phyloP scores from a whole-genome alignment of 768 basidiomycete species.

The Suillus placidus region DNA sequence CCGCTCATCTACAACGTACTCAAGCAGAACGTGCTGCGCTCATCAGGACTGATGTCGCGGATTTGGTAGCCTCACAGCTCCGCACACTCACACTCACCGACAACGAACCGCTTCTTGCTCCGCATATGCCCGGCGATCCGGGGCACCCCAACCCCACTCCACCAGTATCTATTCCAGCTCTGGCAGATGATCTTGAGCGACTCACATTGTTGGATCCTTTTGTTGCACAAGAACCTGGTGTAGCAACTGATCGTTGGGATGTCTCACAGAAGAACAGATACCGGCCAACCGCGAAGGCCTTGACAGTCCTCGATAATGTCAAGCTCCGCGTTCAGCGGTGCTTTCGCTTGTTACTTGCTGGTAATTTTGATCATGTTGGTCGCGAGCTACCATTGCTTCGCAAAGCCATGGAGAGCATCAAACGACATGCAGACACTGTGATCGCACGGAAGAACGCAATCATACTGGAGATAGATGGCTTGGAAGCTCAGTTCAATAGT shows the following conservation, averaged over 20 bases:
- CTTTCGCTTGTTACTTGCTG: not conserved
- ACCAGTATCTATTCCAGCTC: no score
- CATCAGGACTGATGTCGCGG: no score
- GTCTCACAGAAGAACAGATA: not conserved
- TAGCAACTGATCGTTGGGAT: not conserved
- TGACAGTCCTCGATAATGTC: not conserved
- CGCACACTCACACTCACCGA: no score
- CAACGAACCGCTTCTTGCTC: no score
- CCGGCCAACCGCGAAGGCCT: not conserved
- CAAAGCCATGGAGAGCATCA: not conserved
- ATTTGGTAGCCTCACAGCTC: no score
- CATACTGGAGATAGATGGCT: not conserved
- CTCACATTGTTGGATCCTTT: not conserved
- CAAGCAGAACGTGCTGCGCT: no score
- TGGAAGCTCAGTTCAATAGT: not conserved
- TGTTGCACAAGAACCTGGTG: no score
- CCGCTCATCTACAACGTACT: no score
- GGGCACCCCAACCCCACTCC: no score
- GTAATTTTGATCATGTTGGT: not conserved
- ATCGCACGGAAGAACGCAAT: not conserved
- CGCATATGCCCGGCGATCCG: no score
- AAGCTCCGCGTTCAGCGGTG: not conserved
- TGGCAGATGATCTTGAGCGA: constrained; percentile 4
- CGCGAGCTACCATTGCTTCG: not conserved
- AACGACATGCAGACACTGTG: not conserved